Percentiles rank a stretch among this genome's conserved stretches.
phyloP scores from a whole-genome alignment of 768 basidiomycete genomes.

The Boletus vinaceobasis region DNA sequence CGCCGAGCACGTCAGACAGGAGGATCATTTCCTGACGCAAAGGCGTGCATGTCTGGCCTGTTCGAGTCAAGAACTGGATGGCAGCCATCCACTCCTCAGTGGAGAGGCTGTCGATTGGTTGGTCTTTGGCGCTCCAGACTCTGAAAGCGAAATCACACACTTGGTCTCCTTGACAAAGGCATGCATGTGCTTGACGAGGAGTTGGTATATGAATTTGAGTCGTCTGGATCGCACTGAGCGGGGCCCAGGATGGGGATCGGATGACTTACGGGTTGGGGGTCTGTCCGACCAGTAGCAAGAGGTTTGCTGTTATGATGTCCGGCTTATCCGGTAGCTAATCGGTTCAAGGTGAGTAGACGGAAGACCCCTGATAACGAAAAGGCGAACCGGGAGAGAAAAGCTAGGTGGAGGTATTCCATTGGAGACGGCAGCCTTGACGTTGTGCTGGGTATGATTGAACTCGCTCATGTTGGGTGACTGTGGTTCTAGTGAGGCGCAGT shows the following conservation, averaged over 20 bases:
- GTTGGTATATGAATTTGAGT: slow-evolving; percentile 45
- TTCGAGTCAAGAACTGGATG: slow-evolving; percentile 73
- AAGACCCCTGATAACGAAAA: background rate
- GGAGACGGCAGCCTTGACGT: slow-evolving; percentile 29
- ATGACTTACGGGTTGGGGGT: slow-evolving; percentile 39
- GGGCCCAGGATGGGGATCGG: background rate
- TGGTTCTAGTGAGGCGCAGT: background rate
- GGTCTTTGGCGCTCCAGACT: background rate
- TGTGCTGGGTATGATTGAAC: slow-evolving; percentile 5
- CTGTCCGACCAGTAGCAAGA: slow-evolving; percentile 38
- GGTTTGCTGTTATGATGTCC: no score
- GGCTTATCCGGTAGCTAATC: slow-evolving; percentile 45
- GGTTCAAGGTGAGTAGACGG: slow-evolving; percentile 1
- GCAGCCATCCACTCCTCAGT: slow-evolving; percentile 84
- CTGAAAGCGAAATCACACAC: slow-evolving; percentile 25
- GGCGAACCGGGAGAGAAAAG: slow-evolving; percentile 40
- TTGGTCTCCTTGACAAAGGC: slow-evolving; percentile 70
- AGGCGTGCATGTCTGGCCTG: slow-evolving; percentile 69
- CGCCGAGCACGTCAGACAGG: slow-evolving; percentile 75
- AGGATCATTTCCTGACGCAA: slow-evolving; percentile 80
- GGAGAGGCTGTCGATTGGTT: slow-evolving; percentile 47
- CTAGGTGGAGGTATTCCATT: slow-evolving; percentile 40
- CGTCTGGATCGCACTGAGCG: slow-evolving; percentile 29
- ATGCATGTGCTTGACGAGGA: slow-evolving; percentile 66
- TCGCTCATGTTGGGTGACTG: slow-evolving; percentile 11